Base-by-base conservation (phyloP, 176 grass and related monocot species). In the Otatea glauca region DNA sequence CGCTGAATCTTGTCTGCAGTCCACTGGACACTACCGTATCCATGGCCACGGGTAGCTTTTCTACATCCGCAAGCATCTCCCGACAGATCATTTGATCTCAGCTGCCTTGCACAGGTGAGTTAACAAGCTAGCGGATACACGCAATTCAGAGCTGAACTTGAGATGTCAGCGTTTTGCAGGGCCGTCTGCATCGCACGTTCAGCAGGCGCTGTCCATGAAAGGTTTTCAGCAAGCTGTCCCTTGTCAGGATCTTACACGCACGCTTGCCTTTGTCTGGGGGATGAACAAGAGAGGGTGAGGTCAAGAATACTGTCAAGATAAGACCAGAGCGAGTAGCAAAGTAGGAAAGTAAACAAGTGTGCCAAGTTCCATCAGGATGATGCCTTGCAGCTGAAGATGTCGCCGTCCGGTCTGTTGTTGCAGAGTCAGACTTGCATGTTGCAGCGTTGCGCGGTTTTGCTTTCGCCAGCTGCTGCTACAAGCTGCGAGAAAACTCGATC, bases 281-380 rank as follows among this genome's bases (percentile, higher is more conserved):
- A 35, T 75, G 85, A 75, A 81, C 77, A 48, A 15, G 77, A 47
- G 85, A 37, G 15, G 76, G 9, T 51, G 44, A 63, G 9, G 43
- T 13, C 17, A 21, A 1, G 48, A 47, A 3, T 34, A 17, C 51
- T 32, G 15, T 13, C 14, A 4, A 18, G 47, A 54, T 10, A 39
- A 81, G 48, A 15, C n/a, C 9, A 5, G 20, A 64, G 1, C 14
- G 20, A 53, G 32, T 24, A 55, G 20, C 45, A 32, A 54, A 66
- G 23, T 24, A 55, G 20, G 63, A 32, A 54, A 66, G 23, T 20
- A 7, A 29, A 17, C 32, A 4, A 48, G 14, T n/a, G 41, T 25
- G 70, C 7, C 11, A 24, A 43, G 42, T 21, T 25, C 15, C 37
- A 23, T 5, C 32, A 47, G 18, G 39, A 32, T 9, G 43, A 65